Evolutionary conservation across 192 early-diverging fungal genomes (phyloP).

Genomic region (Chytriomyces confervae): DNA sequence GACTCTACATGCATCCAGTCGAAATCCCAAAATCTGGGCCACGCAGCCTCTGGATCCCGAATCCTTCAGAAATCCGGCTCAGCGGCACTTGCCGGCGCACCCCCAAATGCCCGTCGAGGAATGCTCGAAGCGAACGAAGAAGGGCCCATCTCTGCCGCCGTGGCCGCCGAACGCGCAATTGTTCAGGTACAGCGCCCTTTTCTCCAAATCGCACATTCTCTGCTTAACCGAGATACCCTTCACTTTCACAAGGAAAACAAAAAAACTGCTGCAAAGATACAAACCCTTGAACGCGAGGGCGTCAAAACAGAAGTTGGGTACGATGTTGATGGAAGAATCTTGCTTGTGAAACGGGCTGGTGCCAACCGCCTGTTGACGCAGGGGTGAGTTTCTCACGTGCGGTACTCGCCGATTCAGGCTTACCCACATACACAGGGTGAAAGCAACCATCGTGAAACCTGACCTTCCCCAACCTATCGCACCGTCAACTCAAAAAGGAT

Average conservation of each 20-base stretch:
- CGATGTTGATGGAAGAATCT: slow-evolving; percentile 45
- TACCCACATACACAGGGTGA: no score
- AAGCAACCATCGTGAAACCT: no score
- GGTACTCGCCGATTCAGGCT: no score
- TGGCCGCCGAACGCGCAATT: slow-evolving; percentile 47
- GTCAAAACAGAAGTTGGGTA: slow-evolving; percentile 40
- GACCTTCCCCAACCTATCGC: no score
- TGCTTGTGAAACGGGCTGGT: slow-evolving; percentile 36
- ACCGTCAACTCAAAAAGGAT: background rate
- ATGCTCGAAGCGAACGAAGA: background rate
- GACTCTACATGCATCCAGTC: no score
- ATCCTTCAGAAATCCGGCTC: no score
- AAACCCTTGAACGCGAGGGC: slow-evolving; percentile 44
- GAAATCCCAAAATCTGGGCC: no score
- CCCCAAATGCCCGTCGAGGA: background rate
- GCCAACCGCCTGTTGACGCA: slow-evolving; percentile 28
- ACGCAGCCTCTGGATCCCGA: no score
- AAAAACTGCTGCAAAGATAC: slow-evolving; percentile 33
- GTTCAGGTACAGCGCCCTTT: slow-evolving; percentile 36
- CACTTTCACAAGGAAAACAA: slow-evolving; percentile 31
- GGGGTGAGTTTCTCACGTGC: slow-evolving; percentile 21
- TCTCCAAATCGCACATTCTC: no score
- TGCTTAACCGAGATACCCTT: background rate
- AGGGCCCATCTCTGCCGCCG: slow-evolving; percentile 23
- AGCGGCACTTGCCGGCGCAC: no score